Percentiles rank a stretch among this genome's conserved stretches.
These are phyloP conservation scores for Trypanosomatidae sp. DNA, from an alignment of 208 protist genomes.

Conservation along the genomic window DNA sequence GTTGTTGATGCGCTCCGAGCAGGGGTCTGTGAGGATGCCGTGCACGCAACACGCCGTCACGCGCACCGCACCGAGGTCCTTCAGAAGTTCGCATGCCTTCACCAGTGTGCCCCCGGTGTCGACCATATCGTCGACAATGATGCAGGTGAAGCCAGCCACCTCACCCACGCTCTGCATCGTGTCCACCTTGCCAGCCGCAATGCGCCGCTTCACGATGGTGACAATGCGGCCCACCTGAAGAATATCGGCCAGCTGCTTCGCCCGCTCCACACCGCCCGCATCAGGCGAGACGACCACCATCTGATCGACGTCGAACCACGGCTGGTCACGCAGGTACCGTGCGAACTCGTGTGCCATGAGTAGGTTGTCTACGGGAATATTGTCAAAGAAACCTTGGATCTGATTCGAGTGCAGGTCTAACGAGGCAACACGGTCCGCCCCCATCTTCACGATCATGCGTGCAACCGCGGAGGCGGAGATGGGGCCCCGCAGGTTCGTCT, in stretches of 20 bases:
- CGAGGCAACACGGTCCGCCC: slow-evolving; percentile 91
- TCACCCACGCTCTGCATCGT: slow-evolving; percentile 95
- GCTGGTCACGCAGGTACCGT: slow-evolving; percentile 55
- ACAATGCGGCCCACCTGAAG: slow-evolving; percentile 90
- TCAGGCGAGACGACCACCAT: slow-evolving; percentile 95
- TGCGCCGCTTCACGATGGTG: slow-evolving; percentile 95
- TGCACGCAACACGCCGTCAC: slow-evolving; percentile 95
- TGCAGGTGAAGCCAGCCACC: slow-evolving; percentile 89
- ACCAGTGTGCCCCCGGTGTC: slow-evolving; percentile 95
- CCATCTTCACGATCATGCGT: slow-evolving; percentile 90
- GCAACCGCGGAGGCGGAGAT: slow-evolving; percentile 94
- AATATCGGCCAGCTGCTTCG: slow-evolving; percentile 87
- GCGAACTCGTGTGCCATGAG: slow-evolving; percentile 85
- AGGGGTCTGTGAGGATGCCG: slow-evolving; percentile 91
- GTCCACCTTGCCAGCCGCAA: slow-evolving; percentile 73
- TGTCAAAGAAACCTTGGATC: slow-evolving; percentile 97
- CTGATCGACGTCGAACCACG: slow-evolving; percentile 77
- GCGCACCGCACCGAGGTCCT: slow-evolving; percentile 86
- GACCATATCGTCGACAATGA: slow-evolving; percentile 97
- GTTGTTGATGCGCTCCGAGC: slow-evolving; percentile 85
- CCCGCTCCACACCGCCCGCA: slow-evolving; percentile 94
- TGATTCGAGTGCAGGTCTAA: slow-evolving; percentile 95
- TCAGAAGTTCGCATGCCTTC: slow-evolving; percentile 92
- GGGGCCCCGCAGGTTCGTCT: slow-evolving; percentile 89
- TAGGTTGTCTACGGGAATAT: slow-evolving; percentile 93